phyloP scores from a whole-genome alignment of 768 basidiomycete genomes.

The Suillus subluteus region DNA sequence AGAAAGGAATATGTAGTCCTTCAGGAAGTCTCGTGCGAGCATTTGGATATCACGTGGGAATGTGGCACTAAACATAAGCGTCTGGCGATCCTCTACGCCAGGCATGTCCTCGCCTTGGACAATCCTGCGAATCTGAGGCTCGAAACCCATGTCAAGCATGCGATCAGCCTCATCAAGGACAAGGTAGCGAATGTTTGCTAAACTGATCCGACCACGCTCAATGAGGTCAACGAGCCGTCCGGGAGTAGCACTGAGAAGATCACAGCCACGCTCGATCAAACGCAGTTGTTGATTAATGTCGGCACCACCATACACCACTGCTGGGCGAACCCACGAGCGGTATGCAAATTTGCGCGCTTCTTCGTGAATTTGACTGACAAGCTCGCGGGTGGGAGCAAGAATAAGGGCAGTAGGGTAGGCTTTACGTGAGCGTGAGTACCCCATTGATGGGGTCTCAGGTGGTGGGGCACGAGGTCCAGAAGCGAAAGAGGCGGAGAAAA shows the following conservation, averaged over 20 bases:
- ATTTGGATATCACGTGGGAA: constrained; percentile 99
- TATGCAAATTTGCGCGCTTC: constrained; percentile 99
- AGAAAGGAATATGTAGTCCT: constrained; percentile 98
- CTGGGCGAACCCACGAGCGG: constrained; percentile 98
- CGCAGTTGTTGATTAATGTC: constrained; percentile 97
- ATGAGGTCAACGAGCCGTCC: constrained; percentile 98
- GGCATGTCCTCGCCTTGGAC: constrained; percentile 99
- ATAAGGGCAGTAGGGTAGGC: constrained; percentile 97
- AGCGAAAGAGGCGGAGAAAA: constrained; percentile 89
- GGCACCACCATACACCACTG: constrained; percentile 98
- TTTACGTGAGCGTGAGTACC: constrained; percentile 77
- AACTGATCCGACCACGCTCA: constrained; percentile 95
- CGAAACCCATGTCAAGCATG: constrained; percentile 99
- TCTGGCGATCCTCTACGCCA: constrained; percentile 87
- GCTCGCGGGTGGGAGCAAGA: constrained; percentile 96
- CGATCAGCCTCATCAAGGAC: constrained; percentile 99
- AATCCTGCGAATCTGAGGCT: constrained; percentile 97
- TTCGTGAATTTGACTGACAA: constrained; percentile 99
- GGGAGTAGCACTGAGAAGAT: constrained; percentile 95
- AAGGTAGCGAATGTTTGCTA: constrained; percentile 95
- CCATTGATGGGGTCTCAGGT: constrained; percentile 45
- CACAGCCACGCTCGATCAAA: constrained; percentile 93
- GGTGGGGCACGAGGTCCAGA: constrained; percentile 80
- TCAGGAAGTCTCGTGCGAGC: constrained; percentile 93
- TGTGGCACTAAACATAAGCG: constrained; percentile 99